Evolutionary conservation across 306 rosid species (phyloP).

Genomic region (Ormosia semicastrata): DNA sequence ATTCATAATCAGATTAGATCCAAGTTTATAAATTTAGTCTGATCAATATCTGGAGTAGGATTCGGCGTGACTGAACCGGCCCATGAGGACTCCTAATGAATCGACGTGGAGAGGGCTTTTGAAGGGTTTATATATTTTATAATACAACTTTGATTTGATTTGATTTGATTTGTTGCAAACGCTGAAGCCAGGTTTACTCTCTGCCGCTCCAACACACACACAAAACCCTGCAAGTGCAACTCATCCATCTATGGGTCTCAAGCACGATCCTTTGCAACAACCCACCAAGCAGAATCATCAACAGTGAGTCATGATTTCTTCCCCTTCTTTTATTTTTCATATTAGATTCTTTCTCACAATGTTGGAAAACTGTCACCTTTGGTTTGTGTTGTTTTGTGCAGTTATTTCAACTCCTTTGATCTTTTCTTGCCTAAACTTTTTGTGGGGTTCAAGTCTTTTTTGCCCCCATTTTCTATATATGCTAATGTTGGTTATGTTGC

Average conservation of each 20-base stretch:
- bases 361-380: background rate
- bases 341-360: background rate
- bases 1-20: no score
- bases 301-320: background rate
- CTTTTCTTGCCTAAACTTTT: background rate
- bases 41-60: no score
- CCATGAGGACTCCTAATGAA: no score
- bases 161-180: no score
- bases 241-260: slow-evolving; percentile 11
- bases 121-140: no score
- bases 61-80: no score
- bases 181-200: no score
- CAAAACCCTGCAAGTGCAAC: background rate
- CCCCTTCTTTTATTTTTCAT: background rate
- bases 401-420: background rate
- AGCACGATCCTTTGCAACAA: slow-evolving; percentile 23
- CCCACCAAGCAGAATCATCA: background rate
- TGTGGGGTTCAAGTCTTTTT: background rate
- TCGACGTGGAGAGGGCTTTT: no score
- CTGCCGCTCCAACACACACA: no score
- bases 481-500: background rate
- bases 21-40: no score
- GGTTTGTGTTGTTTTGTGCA: background rate
- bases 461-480: background rate
- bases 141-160: no score